Percentiles rank a stretch among this genome's conserved stretches.
phyloP scores from a whole-genome alignment of 345 rosid species.

The Rubroshorea leprosula region DNA sequence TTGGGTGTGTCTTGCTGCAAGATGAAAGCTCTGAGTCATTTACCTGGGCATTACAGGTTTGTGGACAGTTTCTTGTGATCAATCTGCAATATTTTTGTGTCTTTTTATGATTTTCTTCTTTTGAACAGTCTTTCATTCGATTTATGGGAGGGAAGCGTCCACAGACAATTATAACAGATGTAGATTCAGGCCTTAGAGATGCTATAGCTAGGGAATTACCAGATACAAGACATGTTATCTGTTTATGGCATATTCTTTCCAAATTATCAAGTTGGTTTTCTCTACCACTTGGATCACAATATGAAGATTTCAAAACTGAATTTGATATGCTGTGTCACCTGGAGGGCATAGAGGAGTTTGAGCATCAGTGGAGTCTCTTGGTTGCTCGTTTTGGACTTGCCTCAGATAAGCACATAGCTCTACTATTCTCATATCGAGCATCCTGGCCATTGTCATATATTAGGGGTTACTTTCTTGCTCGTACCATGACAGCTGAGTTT shows the following conservation, averaged over 20 bases:
- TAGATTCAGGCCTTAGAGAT: slow-evolving; percentile 75
- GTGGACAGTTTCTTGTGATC: slow-evolving; percentile 34
- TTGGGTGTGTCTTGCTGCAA: slow-evolving; percentile 80
- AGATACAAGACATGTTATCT: slow-evolving; percentile 61
- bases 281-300: slow-evolving; percentile 56
- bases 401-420: slow-evolving; percentile 67
- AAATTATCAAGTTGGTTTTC: slow-evolving; percentile 91
- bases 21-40: slow-evolving; percentile 70
- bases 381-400: slow-evolving; percentile 71
- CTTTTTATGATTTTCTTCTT: slow-evolving; percentile 33
- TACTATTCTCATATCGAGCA: slow-evolving; percentile 59
- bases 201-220: slow-evolving; percentile 77
- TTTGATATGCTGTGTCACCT: slow-evolving; percentile 57
- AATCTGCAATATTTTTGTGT: slow-evolving; percentile 24
- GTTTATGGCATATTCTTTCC: slow-evolving; percentile 61
- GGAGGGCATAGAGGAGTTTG: slow-evolving; percentile 65
- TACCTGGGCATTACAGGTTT: slow-evolving; percentile 93
- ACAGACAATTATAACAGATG: slow-evolving; percentile 75
- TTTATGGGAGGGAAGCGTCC: slow-evolving; percentile 78
- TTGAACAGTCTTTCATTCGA: slow-evolving; percentile 75
- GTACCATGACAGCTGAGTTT: slow-evolving; percentile 56
- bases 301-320: slow-evolving; percentile 63
- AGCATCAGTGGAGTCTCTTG: slow-evolving; percentile 68
- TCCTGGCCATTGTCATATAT: slow-evolving; percentile 63
- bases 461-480: slow-evolving; percentile 71